These are phyloP conservation scores for Linderniella brevidens DNA, from an alignment of 257 asterid species.

Conservation along the genomic window DNA sequence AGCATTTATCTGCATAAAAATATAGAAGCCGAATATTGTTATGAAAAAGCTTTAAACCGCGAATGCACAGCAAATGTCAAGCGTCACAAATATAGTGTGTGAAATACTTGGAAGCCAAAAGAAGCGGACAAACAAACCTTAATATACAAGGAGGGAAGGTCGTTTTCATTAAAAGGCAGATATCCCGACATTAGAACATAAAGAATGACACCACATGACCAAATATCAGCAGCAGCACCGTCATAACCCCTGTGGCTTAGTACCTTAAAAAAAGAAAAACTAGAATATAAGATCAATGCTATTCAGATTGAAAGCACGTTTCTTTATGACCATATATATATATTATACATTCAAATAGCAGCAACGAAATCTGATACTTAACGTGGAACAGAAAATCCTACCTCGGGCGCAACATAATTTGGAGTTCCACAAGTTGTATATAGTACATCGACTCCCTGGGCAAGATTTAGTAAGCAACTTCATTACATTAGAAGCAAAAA, in stretches of 20 bases:
- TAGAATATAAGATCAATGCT: conserved; percentile 11
- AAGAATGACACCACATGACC: conserved; percentile 96
- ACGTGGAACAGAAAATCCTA: conserved; percentile 8
- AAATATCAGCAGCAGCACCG: conserved; percentile 93
- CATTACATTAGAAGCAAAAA: neutral
- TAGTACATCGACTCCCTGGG: conserved; percentile 85
- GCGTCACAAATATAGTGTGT: neutral
- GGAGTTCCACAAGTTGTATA: conserved; percentile 98
- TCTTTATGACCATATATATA: neutral
- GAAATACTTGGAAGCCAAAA: neutral
- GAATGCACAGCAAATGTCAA: neutral
- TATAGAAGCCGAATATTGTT: conserved; percentile 11
- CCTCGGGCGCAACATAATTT: conserved; percentile 97
- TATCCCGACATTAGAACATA: conserved; percentile 80
- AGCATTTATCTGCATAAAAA: conserved; percentile 47
- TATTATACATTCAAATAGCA: neutral
- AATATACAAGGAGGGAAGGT: conserved; percentile 52
- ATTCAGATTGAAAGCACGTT: conserved; percentile 9
- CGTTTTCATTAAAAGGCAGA: conserved; percentile 69
- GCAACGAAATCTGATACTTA: neutral
- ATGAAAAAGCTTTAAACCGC: neutral
- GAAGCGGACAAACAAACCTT: conserved; percentile 36
- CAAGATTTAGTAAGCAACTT: neutral
- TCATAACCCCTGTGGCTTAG: conserved; percentile 71
- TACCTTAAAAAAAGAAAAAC: conserved; percentile 34